phyloP scores from a whole-genome alignment of 805 yeast genomes.

The Candida maltosa region DNA sequence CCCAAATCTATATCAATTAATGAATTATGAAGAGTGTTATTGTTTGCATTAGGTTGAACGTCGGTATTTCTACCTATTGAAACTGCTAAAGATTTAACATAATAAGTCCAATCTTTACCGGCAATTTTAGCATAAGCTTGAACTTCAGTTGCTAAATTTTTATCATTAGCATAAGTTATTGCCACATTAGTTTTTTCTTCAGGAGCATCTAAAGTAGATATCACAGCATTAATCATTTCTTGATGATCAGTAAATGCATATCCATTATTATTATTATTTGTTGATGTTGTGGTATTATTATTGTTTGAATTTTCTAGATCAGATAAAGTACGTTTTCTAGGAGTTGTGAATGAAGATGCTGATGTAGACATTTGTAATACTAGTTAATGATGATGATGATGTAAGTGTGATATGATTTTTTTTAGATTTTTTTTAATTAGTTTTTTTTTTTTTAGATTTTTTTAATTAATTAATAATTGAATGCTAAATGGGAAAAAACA shows the following conservation, averaged over 20 bases:
- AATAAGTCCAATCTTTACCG: slow-evolving; percentile 90
- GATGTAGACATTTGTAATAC: no score
- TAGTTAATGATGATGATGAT: no score
- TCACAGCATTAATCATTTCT: slow-evolving; percentile 71
- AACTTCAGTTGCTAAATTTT: slow-evolving; percentile 69
- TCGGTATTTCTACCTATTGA: slow-evolving; percentile 85
- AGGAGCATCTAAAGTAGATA: slow-evolving; percentile 66
- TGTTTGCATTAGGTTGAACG: background rate
- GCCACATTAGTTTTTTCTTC: slow-evolving; percentile 75
- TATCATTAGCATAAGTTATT: slow-evolving; percentile 67
- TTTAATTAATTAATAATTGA: no score
- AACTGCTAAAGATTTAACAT: slow-evolving; percentile 73
- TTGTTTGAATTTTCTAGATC: slow-evolving; percentile 8
- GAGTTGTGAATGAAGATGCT: slow-evolving; percentile 21
- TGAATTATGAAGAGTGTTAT: slow-evolving; percentile 2
- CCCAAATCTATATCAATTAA: slow-evolving; percentile 83
- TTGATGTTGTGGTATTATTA: background rate
- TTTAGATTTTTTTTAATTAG: no score
- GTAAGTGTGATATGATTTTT: no score
- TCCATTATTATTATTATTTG: background rate
- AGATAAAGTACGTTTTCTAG: slow-evolving; percentile 23
- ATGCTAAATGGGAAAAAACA: no score
- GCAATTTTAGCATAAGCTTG: slow-evolving; percentile 97
- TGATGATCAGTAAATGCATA: slow-evolving; percentile 49
- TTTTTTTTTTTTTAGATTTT: no score